Percentiles rank a stretch among this genome's conserved stretches.
Evolutionary conservation across 805 yeast species (phyloP).

Genomic region (Candida arabinofermentans): DNA sequence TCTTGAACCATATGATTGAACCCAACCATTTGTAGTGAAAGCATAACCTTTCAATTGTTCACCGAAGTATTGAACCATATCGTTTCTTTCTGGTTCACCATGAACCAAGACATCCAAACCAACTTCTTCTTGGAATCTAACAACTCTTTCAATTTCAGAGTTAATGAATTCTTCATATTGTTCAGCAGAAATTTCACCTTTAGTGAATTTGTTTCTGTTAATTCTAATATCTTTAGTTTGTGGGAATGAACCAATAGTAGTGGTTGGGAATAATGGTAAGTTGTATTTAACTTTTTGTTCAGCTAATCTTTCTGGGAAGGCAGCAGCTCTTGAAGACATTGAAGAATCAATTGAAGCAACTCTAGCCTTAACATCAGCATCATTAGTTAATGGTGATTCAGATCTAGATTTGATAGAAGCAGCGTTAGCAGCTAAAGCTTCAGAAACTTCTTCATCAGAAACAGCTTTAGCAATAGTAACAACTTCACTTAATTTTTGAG

Average conservation of each 20-base stretch:
- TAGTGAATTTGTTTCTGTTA: conserved; percentile 96
- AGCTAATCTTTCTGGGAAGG: conserved; percentile 82
- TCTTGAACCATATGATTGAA: conserved; percentile 99
- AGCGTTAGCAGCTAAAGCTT: conserved; percentile 80
- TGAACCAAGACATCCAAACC: conserved; percentile 98
- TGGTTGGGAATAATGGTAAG: conserved; percentile 98
- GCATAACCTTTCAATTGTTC: conserved; percentile 98
- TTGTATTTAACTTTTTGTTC: conserved; percentile 85
- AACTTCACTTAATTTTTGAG: conserved; percentile 92
- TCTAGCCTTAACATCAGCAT: conserved; percentile 85
- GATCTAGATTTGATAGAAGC: conserved; percentile 80
- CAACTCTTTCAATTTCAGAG: conserved; percentile 91
- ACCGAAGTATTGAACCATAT: conserved; percentile 99
- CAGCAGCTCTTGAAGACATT: conserved; percentile 76
- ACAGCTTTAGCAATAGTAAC: conserved; percentile 85
- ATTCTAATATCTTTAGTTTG: conserved; percentile 99
- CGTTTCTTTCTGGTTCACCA: conserved; percentile 99
- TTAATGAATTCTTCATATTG: conserved; percentile 96
- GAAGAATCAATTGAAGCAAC: conserved; percentile 72
- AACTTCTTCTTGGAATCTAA: conserved; percentile 98
- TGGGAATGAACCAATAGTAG: conserved; percentile 99
- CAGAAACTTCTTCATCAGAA: conserved; percentile 76
- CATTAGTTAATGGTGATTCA: conserved; percentile 85
- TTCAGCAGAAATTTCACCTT: conserved; percentile 93
- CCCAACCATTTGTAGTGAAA: conserved; percentile 99